A percentile compares a stretch with the other conserved stretches of the same genome.
Evolutionary conservation across 225 moss, liverwort and hornwort species (phyloP).

Genomic region (Polytrichum formosum): DNA sequence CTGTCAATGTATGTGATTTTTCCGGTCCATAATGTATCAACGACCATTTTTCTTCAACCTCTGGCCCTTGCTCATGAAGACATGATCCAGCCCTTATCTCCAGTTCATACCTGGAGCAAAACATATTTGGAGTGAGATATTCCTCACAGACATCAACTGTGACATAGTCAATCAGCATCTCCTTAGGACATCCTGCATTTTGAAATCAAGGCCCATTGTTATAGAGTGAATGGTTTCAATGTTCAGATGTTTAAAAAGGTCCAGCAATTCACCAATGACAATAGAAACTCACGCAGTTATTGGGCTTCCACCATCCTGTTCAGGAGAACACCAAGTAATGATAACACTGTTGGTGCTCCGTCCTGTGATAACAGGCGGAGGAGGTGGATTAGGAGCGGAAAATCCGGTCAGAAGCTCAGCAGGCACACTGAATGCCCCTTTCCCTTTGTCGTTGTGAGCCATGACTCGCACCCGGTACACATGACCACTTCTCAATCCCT

Average conservation of each 20-base stretch:
- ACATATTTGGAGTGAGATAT: too few relatives aligned
- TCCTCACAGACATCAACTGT: too few relatives aligned
- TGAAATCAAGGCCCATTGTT: too few relatives aligned
- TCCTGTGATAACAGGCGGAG: slow-evolving; percentile 26
- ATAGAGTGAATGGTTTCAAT: too few relatives aligned
- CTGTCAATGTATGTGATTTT: slow-evolving; percentile 20
- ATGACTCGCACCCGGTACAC: slow-evolving; percentile 43
- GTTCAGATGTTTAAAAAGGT: too few relatives aligned
- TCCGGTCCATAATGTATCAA: slow-evolving; percentile 30
- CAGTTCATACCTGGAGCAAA: slow-evolving; percentile 29
- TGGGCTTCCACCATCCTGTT: too few relatives aligned
- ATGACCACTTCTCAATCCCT: slow-evolving; percentile 42
- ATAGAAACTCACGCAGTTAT: too few relatives aligned
- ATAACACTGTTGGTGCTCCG: slow-evolving; percentile 26
- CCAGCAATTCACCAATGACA: too few relatives aligned
- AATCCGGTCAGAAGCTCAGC: slow-evolving; percentile 37
- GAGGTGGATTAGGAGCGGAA: slow-evolving; percentile 33
- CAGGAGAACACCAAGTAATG: too few relatives aligned
- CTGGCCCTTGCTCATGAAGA: neutral
- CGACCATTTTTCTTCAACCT: slow-evolving; percentile 18
- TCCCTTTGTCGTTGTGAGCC: slow-evolving; percentile 43
- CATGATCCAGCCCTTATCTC: slow-evolving; percentile 22
- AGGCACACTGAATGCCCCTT: slow-evolving; percentile 32
- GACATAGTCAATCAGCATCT: too few relatives aligned
- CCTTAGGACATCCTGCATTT: too few relatives aligned